These are phyloP conservation scores for Lasiodiplodia sp. DNA, from an alignment of 2,329 filamentous ascomycete species.

Conservation along the genomic window DNA sequence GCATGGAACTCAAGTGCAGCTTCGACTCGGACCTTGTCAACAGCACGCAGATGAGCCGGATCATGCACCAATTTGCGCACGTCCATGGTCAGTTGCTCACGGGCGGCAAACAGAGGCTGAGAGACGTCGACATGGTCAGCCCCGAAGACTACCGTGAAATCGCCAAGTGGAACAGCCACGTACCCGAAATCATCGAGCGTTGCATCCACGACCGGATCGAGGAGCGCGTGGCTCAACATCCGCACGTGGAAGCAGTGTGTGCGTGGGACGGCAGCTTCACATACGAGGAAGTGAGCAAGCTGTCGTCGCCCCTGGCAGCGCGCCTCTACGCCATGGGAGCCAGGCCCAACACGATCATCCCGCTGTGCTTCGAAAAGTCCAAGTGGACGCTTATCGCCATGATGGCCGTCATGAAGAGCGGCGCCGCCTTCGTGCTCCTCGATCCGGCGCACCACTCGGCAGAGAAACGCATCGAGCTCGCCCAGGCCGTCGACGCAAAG, in stretches of 20 bases:
- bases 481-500: conserved; percentile 66
- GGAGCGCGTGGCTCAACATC: conserved; percentile 34
- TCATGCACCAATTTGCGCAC: neutral
- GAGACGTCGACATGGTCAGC: neutral
- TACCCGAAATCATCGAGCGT: conserved; percentile 33
- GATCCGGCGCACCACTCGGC: conserved; percentile 55
- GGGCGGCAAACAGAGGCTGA: neutral
- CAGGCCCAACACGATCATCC: conserved; percentile 65
- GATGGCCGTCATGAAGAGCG: conserved; percentile 75
- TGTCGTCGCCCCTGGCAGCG: conserved; percentile 69
- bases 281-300: conserved; percentile 69
- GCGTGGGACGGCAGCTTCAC: conserved; percentile 53
- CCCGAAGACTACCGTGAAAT: neutral
- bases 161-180: neutral
- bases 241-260: conserved; percentile 16
- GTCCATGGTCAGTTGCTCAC: neutral
- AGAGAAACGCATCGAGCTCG: conserved; percentile 67
- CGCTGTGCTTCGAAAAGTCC: conserved; percentile 80
- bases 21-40: neutral
- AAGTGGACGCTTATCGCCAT: conserved; percentile 75
- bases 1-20: neutral
- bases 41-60: neutral
- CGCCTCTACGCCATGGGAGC: conserved; percentile 59
- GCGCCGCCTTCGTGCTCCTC: conserved; percentile 81
- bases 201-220: neutral